phyloP scores from a whole-genome alignment of 2,329 filamentous ascomycete species.

The Aspergillus uvarum region DNA sequence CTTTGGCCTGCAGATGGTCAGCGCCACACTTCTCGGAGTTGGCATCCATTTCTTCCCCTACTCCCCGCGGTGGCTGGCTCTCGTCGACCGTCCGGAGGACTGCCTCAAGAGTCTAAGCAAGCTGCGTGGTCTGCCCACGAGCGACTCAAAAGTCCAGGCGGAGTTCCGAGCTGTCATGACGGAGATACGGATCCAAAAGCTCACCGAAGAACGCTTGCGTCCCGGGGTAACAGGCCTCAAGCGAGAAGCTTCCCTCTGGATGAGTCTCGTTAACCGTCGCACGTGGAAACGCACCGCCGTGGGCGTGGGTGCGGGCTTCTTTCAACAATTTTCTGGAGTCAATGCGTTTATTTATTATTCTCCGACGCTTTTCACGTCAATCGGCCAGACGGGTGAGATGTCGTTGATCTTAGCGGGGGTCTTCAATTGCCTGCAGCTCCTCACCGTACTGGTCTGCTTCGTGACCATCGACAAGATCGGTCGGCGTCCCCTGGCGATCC shows the following conservation, averaged over 20 bases:
- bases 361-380: conserved; percentile 41
- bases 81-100: conserved; percentile 67
- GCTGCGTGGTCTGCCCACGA: conserved; percentile 55
- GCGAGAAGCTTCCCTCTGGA: conserved; percentile 29
- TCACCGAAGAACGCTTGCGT: background rate
- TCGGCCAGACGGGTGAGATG: conserved; percentile 44
- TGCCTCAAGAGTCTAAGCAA: conserved; percentile 57
- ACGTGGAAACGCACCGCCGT: conserved; percentile 35
- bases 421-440: conserved; percentile 53
- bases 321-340: conserved; percentile 45
- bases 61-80: conserved; percentile 67
- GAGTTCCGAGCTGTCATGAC: conserved; percentile 61
- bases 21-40: conserved; percentile 42
- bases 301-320: conserved; percentile 45
- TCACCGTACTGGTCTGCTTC: conserved; percentile 60
- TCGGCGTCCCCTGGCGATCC: conserved; percentile 59
- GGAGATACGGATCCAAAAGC: background rate
- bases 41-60: conserved; percentile 53
- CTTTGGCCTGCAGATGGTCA: conserved; percentile 47
- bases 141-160: conserved; percentile 56
- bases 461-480: conserved; percentile 23
- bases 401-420: conserved; percentile 62
- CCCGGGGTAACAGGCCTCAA: background rate
- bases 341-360: conserved; percentile 52
- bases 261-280: conserved; percentile 52